Conservation (phyloP, 768 basidiomycete genomes). For the Tylopilus sp. region DNA sequence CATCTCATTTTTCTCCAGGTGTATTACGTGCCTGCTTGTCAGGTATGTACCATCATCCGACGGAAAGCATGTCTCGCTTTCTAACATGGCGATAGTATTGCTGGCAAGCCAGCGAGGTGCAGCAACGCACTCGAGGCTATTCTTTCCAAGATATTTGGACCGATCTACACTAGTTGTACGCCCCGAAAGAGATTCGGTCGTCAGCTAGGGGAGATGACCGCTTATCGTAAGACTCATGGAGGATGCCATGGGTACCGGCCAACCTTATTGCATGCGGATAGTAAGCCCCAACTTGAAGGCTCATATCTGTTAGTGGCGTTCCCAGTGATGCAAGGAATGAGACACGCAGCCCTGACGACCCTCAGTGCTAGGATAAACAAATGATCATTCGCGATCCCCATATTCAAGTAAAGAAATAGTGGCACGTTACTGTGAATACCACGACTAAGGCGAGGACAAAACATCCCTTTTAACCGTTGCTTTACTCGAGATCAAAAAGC, state of each 20-base stretch:
- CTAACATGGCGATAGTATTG: background rate
- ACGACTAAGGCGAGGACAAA: background rate
- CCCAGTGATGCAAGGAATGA: background rate
- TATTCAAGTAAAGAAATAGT: background rate
- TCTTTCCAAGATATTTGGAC: background rate
- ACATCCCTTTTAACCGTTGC: background rate
- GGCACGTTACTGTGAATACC: background rate
- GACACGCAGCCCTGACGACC: background rate
- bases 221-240: background rate
- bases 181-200: background rate
- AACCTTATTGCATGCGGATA: background rate
- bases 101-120: background rate
- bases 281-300: background rate
- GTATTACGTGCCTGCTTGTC: too few species aligned
- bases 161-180: background rate
- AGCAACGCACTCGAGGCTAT: background rate
- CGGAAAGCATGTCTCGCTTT: background rate
- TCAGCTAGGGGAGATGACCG: background rate
- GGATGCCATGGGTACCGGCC: too few species aligned
- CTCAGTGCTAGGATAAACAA: conserved; percentile 3
- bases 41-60: background rate
- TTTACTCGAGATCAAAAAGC: conserved; percentile 73
- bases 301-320: background rate
- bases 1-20: too few species aligned
- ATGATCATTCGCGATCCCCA: conserved; percentile 2